Base-by-base conservation (phyloP, 202 grass and related monocot genomes). In the Cymbopogon flexuosus region DNA sequence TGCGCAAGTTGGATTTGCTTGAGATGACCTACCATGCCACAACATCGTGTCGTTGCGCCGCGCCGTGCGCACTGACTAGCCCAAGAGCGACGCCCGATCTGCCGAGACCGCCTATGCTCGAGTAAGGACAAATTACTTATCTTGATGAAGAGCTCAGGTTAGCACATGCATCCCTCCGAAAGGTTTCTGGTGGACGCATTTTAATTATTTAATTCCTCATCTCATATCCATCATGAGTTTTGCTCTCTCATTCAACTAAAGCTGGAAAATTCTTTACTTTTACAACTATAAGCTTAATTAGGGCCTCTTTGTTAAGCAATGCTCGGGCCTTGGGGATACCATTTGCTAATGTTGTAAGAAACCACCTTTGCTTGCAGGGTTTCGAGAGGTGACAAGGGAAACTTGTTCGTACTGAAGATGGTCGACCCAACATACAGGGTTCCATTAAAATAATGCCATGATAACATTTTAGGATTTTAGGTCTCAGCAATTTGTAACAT, bases 331-430 rank as follows among this genome's bases (percentile, higher is more conserved):
- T 69, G 8, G 5, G 7, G 52, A 41, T 68, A 43, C 51, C 13
- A 80, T 45, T 70, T 21, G 47, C 46, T 85, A 54, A 84, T 83
- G 34, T 54, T 81, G 45, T 21, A 16, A 71, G n/a, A 59, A 65
- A 64, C 63, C 65, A 15, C 67, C 13, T 39, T 84, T 63, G 45
- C 40, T 75, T 79, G 22, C 89, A 97, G 92, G 84, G 51, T 94
- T 86, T 97, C 94, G 33, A 94, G 92, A 84, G 94, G 94, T 1
- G 90, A 97, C 58, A 97, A 94, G 75, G 95, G 95, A 67, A 97
- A 97, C 68, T 84, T 93, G 58, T 97, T 97, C 15, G 58, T 97
- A 76, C 78, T 94, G 72, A 97, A 89, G 79, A 97, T 97, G 92
- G 64, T 84, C 9, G 95, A 97, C 75, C 95, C 81, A 79, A 80